Evolutionary conservation across 106 monocot genomes (phyloP), one percentile per base, ranked within the genome.

Genomic region (Dendrobium catenatum): DNA sequence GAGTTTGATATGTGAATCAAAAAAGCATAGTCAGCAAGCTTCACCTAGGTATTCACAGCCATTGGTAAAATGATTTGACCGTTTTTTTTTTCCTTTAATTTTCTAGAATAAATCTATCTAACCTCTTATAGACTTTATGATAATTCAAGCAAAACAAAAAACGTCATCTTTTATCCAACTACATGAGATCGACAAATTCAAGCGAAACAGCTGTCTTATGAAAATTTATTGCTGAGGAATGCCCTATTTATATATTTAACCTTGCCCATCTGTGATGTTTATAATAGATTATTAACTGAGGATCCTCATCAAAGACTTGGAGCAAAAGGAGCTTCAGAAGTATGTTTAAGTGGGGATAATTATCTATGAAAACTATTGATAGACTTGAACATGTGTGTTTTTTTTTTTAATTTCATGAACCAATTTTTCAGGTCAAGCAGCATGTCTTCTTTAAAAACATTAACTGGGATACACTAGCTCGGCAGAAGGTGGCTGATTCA

Each of bases 231-330:
- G 37, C 37, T 37, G 37, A 37, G 3, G 37, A 37, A 37, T 37
- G 37, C 37, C 37, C 37, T 37, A 37, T 2, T 37, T 37, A 37
- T 37, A 37, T 37, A 5, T 73, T 42, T 73, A 31, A 33, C 72
- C 20, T 74, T 44, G 6, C 8, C 43, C 43, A 74, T 74, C 24
- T 80, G 40, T 18, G 6, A 73, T 48, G 48, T 56, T 55, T 61
- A 15, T 75, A 80, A 7, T 83, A 97, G 99, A 83, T 95, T 99
- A 83, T 82, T 98, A 84, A 98, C 93, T 20, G 98, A 98, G 85
- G 98, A 98, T 88, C 98, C 98, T 84, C 88, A 88, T 83, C 95
- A 89, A 68, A 88, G 99, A 72, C 99, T 99, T 82, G 99, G 99
- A 67, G 93, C 99, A 79, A 87, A 86, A 78, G 99, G 99, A 61